These are phyloP conservation scores for Penicillium sp. DNA, from an alignment of 2,329 filamentous ascomycete species.

Conservation along the genomic window DNA sequence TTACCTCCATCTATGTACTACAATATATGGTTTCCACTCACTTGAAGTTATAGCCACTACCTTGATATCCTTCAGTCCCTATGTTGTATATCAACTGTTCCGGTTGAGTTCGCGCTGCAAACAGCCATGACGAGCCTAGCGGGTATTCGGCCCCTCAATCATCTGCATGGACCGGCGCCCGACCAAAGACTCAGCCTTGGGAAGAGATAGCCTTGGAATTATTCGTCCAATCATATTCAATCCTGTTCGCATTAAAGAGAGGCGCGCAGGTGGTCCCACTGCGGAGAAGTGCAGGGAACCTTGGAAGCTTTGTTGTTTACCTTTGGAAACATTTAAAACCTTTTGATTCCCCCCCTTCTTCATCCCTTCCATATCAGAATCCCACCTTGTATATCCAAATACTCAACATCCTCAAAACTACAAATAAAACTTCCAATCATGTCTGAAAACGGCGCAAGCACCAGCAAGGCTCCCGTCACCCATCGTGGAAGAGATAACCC, in stretches of 20 bases:
- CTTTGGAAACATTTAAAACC: conserved; percentile 2
- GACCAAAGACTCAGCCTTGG: not conserved
- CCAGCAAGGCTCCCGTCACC: conserved; percentile 37
- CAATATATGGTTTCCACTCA: not conserved
- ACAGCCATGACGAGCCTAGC: not conserved
- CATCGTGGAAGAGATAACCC: conserved; percentile 33
- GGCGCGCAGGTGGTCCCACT: not conserved
- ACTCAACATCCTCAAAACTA: not conserved
- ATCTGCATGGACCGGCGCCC: not conserved
- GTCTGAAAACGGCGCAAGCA: conserved; percentile 31
- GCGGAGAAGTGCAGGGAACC: not conserved
- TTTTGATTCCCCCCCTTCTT: not conserved
- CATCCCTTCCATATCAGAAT: not conserved
- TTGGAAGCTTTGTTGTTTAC: not conserved
- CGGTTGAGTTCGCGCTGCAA: not conserved
- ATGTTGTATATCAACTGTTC: not conserved
- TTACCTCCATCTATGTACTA: not conserved
- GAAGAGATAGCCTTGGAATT: not conserved
- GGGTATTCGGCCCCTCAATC: not conserved
- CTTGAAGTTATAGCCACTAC: not conserved
- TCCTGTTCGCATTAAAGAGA: not conserved
- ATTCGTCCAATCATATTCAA: not conserved
- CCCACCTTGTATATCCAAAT: too few relatives aligned
- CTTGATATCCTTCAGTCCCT: not conserved
- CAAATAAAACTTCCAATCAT: conserved; percentile 20